These are phyloP conservation scores for Sphaerulina musiva DNA, from an alignment of 2,329 filamentous ascomycete genomes.

Conservation along the genomic window DNA sequence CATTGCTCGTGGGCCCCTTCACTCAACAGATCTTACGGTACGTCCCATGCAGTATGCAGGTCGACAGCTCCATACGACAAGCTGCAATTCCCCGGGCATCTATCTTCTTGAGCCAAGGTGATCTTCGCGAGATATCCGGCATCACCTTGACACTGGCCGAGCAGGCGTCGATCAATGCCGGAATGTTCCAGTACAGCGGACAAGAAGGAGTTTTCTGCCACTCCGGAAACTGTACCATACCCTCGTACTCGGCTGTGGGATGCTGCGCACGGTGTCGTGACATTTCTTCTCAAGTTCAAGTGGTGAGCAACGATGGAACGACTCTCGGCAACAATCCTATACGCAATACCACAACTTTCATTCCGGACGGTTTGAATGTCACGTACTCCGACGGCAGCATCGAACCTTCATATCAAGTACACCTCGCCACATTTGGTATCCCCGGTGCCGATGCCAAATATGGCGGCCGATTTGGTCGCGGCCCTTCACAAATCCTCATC, in stretches of 20 bases:
- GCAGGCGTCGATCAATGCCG: slow-evolving; percentile 8
- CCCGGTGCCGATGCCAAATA: no score
- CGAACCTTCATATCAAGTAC: no score
- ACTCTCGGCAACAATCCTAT: not conserved
- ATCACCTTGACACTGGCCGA: slow-evolving; percentile 6
- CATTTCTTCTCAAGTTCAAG: slow-evolving; percentile 1
- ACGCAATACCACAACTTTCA: not conserved
- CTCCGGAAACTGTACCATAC: slow-evolving; percentile 14
- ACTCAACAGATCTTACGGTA: slow-evolving; percentile 15
- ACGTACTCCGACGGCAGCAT: not conserved
- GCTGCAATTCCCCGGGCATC: slow-evolving; percentile 7
- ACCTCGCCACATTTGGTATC: no score
- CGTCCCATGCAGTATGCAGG: slow-evolving; percentile 2
- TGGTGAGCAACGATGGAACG: not conserved
- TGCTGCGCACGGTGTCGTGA: slow-evolving; percentile 12
- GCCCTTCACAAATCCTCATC: no score
- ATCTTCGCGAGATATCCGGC: not conserved
- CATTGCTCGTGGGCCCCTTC: slow-evolving; percentile 10
- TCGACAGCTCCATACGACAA: not conserved
- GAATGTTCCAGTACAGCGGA: slow-evolving; percentile 1
- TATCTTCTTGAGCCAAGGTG: slow-evolving; percentile 6
- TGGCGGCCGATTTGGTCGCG: no score
- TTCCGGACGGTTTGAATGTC: not conserved
- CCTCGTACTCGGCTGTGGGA: slow-evolving; percentile 7
- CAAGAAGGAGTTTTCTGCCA: not conserved